Percentiles rank a stretch among this genome's conserved stretches.
These are phyloP conservation scores for Aethionema arabicum DNA, from an alignment of 345 rosid genomes.

Conservation along the genomic window DNA sequence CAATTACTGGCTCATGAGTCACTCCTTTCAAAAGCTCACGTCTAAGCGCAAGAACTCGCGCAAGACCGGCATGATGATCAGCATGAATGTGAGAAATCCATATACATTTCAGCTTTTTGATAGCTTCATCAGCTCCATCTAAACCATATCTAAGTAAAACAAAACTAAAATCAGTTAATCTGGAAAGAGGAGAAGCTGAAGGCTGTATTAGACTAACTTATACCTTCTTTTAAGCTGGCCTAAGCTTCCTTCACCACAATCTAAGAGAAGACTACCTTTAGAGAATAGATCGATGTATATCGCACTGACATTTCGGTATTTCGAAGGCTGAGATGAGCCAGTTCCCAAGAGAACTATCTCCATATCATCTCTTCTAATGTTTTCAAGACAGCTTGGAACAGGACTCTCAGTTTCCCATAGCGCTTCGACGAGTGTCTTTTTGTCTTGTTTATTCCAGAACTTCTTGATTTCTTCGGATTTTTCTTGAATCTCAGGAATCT, in stretches of 20 bases:
- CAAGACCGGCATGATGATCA: slow-evolving; percentile 88
- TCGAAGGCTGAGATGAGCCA: slow-evolving; percentile 98
- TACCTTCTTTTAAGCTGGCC: slow-evolving; percentile 95
- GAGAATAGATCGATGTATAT: slow-evolving; percentile 70
- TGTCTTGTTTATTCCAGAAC: slow-evolving; percentile 51
- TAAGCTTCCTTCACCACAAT: slow-evolving; percentile 95
- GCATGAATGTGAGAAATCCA: slow-evolving; percentile 99
- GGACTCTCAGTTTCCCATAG: slow-evolving; percentile 59
- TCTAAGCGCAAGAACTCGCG: slow-evolving; percentile 79
- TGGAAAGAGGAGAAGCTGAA: neutral
- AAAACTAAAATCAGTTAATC: too few species aligned
- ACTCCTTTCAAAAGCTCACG: slow-evolving; percentile 62
- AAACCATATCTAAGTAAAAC: slow-evolving; percentile 54
- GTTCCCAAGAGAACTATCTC: slow-evolving; percentile 94
- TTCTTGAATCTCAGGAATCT: slow-evolving; percentile 70
- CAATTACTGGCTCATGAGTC: slow-evolving; percentile 73
- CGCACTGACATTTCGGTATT: slow-evolving; percentile 85
- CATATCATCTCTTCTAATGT: slow-evolving; percentile 70
- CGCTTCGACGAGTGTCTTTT: slow-evolving; percentile 44
- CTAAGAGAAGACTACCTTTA: slow-evolving; percentile 76
- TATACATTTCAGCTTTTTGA: slow-evolving; percentile 63
- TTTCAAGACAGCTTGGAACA: slow-evolving; percentile 72
- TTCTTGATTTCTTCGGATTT: slow-evolving; percentile 53
- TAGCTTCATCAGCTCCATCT: slow-evolving; percentile 67
- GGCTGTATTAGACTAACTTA: neutral